phyloP scores from a whole-genome alignment of 2,329 filamentous ascomycete genomes.

The Trichoderma gracile region DNA sequence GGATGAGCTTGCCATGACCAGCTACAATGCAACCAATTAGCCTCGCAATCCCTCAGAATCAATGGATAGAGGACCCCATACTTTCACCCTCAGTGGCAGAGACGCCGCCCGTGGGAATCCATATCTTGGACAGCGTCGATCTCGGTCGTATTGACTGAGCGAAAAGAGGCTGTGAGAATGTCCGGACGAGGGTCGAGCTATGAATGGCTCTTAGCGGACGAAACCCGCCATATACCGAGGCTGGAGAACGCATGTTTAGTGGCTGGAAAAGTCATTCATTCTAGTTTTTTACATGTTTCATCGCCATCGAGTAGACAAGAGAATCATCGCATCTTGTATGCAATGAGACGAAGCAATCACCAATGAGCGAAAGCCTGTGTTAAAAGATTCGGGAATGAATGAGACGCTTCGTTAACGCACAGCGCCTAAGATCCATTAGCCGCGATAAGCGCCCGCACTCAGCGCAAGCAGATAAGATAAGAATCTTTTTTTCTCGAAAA shows the following conservation, averaged over 20 bases:
- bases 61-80: constrained; percentile 33
- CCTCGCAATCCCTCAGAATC: neutral
- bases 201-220: constrained; percentile 20
- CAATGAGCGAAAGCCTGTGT: constrained; percentile 3
- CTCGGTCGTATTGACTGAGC: constrained; percentile 41
- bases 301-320: neutral
- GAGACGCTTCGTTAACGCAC: neutral
- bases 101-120: constrained; percentile 75
- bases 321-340: neutral
- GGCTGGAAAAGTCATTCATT: neutral
- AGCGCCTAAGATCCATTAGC: neutral
- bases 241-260: constrained; percentile 29
- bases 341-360: neutral
- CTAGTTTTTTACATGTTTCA: constrained; percentile 4
- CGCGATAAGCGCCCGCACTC: constrained; percentile 12
- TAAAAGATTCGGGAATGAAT: neutral
- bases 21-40: constrained; percentile 48
- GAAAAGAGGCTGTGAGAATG: constrained; percentile 31
- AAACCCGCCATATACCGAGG: constrained; percentile 25
- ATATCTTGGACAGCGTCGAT: constrained; percentile 66
- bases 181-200: constrained; percentile 27
- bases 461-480: constrained; percentile 26
- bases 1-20: constrained; percentile 65
- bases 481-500: constrained; percentile 23
- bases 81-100: constrained; percentile 57